Evolutionary conservation across 2,329 filamentous ascomycete species (phyloP), one percentile per base, ranked within the genome.

Genomic region (Pyrenophora tritici-repentis): DNA sequence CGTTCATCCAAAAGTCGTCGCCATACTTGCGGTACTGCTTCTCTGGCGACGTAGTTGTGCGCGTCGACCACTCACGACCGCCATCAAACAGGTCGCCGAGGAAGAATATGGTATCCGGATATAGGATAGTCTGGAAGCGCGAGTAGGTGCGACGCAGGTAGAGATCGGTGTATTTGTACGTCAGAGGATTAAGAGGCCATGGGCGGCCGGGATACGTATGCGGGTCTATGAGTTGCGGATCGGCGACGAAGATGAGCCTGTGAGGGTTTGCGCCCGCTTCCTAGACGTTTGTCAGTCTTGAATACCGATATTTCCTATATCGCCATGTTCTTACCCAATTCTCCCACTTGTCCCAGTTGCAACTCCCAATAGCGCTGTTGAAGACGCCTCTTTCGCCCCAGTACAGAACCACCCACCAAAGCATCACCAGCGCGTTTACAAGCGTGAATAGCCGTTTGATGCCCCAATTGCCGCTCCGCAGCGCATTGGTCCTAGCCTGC

Each of bases 71-170:
- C 78, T 99, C 94, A 61, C 94, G 84, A 7, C 94, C 94, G 3
- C 94, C 94, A 68, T 99, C 94, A 66, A 99, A 97, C 1, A 99
- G 78, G 69, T 99, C 94, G 6, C 94, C 94, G 0, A 99, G 79
- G 68, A 99, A 97, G 68, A 97, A 84, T 1, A 96, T 79, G 13
- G 89, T 92, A 69, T 97, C 91, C 0, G 94, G 94, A n/a, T 84
- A 83, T 12, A 97, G 79, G 14, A 84, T 77, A 14, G 82, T 77
- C 66, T 96, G 91, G 50, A 97, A 81, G 45, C 87, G 82, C n/a
- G 80, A 83, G 71, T 95, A 97, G 7, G 89, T 86, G 35, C 92
- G 86, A 34, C 87, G 86, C 58, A 99, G 83, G 74, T 97, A 99
- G 68, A 91, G 89, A 74, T 99, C 94, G 48, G 92, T 95, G 62